Conservation (phyloP, 805 yeast genomes). For the Pichia paraexigua region DNA sequence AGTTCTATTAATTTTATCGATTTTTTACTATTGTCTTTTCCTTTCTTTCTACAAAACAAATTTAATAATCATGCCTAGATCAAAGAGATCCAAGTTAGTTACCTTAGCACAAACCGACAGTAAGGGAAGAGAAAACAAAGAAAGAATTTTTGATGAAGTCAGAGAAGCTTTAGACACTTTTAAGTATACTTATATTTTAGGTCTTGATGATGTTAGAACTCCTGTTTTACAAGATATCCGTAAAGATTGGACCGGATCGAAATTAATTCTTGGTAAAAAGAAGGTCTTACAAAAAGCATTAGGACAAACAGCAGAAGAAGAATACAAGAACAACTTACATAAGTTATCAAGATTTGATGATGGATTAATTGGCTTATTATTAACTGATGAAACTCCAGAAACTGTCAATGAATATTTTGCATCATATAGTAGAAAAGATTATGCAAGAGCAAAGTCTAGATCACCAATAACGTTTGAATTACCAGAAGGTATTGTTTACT, state of each 20-base stretch:
- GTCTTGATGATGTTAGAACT: conserved; percentile 88
- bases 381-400: conserved; percentile 82
- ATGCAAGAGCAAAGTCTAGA: conserved; percentile 79
- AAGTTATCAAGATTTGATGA: conserved; percentile 52
- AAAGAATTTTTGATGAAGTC: conserved; percentile 82
- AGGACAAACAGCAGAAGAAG: conserved; percentile 82
- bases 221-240: conserved; percentile 92
- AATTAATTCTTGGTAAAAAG: conserved; percentile 83
- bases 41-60: neutral
- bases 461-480: conserved; percentile 78
- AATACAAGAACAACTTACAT: conserved; percentile 77
- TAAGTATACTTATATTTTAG: conserved; percentile 77
- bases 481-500: conserved; percentile 86
- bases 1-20: neutral
- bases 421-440: conserved; percentile 72
- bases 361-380: conserved; percentile 82
- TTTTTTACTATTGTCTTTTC: neutral
- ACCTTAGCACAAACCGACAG: conserved; percentile 94
- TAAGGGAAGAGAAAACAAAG: conserved; percentile 90
- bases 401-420: conserved; percentile 87
- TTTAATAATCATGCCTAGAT: conserved; percentile 72
- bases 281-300: conserved; percentile 89
- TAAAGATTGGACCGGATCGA: conserved; percentile 87
- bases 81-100: conserved; percentile 92
- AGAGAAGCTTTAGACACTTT: conserved; percentile 71